phyloP scores from a whole-genome alignment of 2,329 filamentous ascomycete genomes.

The Emydomyces testavorans region DNA sequence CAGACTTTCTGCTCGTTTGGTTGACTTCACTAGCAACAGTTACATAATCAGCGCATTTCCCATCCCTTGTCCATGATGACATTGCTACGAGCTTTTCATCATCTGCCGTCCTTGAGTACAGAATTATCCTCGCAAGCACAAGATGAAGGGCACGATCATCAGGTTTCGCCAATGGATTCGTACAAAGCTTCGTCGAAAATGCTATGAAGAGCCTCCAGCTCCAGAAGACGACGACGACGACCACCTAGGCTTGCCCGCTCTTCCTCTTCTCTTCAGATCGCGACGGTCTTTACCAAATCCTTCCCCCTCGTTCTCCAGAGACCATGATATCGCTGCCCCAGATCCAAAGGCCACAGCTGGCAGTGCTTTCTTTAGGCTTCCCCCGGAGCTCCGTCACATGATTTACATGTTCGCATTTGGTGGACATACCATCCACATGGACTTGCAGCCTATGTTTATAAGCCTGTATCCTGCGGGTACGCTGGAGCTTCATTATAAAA shows the following conservation, averaged over 20 bases:
- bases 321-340: not conserved
- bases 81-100: not conserved
- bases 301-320: not conserved
- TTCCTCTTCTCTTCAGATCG: not conserved
- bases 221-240: not conserved
- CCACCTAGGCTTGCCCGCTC: not conserved
- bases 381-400: conserved; percentile 22
- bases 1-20: not conserved
- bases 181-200: not conserved
- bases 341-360: not conserved
- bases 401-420: conserved; percentile 16
- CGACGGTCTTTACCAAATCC: not conserved
- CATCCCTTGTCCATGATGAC: not conserved
- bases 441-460: not conserved
- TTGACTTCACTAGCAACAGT: not conserved
- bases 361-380: conserved; percentile 16
- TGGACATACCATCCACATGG: conserved; percentile 10
- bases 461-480: not conserved
- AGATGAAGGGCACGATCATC: not conserved
- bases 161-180: not conserved
- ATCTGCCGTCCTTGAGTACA: not conserved
- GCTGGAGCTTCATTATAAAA: conserved; percentile 1
- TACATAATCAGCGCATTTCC: not conserved
- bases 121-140: not conserved
- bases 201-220: not conserved